Percentiles rank a stretch among this genome's conserved stretches.
phyloP scores from a whole-genome alignment of 2,329 filamentous ascomycete species.

The Aspergillus alliaceus region DNA sequence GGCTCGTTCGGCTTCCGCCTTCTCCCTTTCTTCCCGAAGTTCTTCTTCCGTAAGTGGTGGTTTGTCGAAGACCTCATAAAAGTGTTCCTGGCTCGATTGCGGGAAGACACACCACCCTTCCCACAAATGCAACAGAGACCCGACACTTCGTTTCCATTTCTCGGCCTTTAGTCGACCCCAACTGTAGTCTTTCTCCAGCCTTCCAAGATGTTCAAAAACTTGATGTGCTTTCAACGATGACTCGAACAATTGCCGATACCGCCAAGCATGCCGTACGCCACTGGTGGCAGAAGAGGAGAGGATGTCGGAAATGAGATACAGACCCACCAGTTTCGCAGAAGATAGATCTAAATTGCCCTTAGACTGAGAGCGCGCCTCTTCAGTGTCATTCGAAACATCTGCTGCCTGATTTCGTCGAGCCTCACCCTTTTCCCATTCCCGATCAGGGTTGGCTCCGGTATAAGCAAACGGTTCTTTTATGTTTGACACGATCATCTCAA shows the following conservation, averaged over 20 bases:
- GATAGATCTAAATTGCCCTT: slow-evolving; percentile 63
- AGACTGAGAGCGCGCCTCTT: slow-evolving; percentile 32
- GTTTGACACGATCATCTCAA: slow-evolving; percentile 83
- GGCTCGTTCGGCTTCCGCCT: slow-evolving; percentile 41
- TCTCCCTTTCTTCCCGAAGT: slow-evolving; percentile 44
- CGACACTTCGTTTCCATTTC: slow-evolving; percentile 79
- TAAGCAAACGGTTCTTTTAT: slow-evolving; percentile 73
- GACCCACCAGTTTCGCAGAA: slow-evolving; percentile 71
- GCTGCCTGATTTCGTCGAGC: slow-evolving; percentile 35
- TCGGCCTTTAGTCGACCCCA: slow-evolving; percentile 83
- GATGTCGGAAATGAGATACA: slow-evolving; percentile 80
- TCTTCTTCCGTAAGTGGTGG: slow-evolving; percentile 59
- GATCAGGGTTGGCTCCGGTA: slow-evolving; percentile 66
- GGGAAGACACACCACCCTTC: slow-evolving; percentile 68
- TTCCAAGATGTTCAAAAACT: slow-evolving; percentile 73
- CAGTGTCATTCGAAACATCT: slow-evolving; percentile 33
- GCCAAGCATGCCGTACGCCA: slow-evolving; percentile 80
- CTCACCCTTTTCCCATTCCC: slow-evolving; percentile 30
- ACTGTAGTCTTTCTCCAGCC: slow-evolving; percentile 67
- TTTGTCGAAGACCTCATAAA: slow-evolving; percentile 69
- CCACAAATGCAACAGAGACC: slow-evolving; percentile 69
- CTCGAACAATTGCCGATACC: slow-evolving; percentile 80
- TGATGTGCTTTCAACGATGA: slow-evolving; percentile 65
- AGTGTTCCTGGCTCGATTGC: slow-evolving; percentile 68
- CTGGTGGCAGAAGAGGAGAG: slow-evolving; percentile 74